Conservation (phyloP, 768 basidiomycete species). For the Auriscalpium microsporum region DNA sequence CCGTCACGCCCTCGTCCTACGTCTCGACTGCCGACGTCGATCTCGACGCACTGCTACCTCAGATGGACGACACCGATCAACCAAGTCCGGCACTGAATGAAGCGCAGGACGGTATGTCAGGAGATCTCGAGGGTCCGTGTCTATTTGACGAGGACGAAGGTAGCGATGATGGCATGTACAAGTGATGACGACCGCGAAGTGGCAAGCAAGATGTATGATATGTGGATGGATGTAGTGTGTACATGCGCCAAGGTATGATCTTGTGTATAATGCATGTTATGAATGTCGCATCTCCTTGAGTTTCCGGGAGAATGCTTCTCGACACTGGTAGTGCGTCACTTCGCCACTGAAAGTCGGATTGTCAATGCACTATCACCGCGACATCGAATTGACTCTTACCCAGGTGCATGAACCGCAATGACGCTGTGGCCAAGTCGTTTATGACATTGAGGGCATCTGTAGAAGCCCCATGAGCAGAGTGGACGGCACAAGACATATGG, state of each 20-base stretch:
- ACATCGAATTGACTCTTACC: neutral
- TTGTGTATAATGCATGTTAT: neutral
- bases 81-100: neutral
- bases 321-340: slow-evolving; percentile 94
- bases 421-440: slow-evolving; percentile 16
- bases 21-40: neutral
- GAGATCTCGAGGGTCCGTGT: slow-evolving; percentile 1
- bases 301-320: slow-evolving; percentile 66
- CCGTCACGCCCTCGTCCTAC: neutral
- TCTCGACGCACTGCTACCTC: neutral
- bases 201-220: neutral
- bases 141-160: slow-evolving; percentile 2
- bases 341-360: slow-evolving; percentile 54
- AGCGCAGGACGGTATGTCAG: neutral
- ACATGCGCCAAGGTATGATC: neutral
- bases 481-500: slow-evolving; percentile 1
- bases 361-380: neutral
- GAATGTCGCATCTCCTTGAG: slow-evolving; percentile 31
- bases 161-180: neutral
- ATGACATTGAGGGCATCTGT: slow-evolving; percentile 15
- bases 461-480: neutral
- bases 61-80: neutral
- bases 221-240: neutral
- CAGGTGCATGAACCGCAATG: slow-evolving; percentile 13
- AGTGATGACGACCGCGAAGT: neutral